Evolutionary conservation across 208 protist genomes (phyloP).

Genomic region (Balamuthia mandrillaris): DNA sequence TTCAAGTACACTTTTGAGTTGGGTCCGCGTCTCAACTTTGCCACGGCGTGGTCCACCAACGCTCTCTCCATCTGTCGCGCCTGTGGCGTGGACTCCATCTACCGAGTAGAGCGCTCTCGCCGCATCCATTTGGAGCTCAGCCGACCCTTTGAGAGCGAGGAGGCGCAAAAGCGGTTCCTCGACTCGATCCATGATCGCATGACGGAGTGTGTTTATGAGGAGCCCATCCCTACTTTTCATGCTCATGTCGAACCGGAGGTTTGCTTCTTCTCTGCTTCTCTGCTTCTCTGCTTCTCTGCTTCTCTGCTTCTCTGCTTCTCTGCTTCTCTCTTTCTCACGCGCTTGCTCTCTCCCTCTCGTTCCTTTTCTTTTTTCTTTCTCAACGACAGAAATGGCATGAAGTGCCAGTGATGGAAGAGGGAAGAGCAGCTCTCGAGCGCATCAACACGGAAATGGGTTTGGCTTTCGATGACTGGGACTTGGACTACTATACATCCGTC

Average conservation of each 20-base stretch:
- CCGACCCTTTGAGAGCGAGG: not conserved
- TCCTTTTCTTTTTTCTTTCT: not conserved
- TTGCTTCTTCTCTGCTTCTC: not conserved
- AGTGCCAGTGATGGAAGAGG: constrained; percentile 63
- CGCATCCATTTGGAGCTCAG: constrained; percentile 29
- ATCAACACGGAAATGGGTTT: constrained; percentile 68
- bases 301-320: not conserved
- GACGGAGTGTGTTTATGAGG: constrained; percentile 69
- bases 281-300: not conserved
- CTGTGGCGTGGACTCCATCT: constrained; percentile 52
- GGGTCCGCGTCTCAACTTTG: constrained; percentile 74
- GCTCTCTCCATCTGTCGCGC: constrained; percentile 67
- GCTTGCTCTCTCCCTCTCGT: not conserved
- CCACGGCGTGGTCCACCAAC: constrained; percentile 74
- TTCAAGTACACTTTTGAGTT: constrained; percentile 56
- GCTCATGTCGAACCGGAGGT: constrained; percentile 43
- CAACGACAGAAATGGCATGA: constrained; percentile 40
- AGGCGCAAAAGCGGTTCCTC: constrained; percentile 11
- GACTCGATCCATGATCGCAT: constrained; percentile 70
- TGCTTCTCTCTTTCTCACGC: too few relatives aligned
- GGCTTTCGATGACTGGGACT: constrained; percentile 69
- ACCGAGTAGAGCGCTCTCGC: constrained; percentile 65
- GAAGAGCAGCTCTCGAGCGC: constrained; percentile 57
- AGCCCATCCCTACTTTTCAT: constrained; percentile 48
- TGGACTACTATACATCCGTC: constrained; percentile 70